A percentile compares a stretch with the other conserved stretches of the same genome.
Conservation (phyloP, 1,284 basidiomycete genomes). For the Tilletia indica region DNA sequence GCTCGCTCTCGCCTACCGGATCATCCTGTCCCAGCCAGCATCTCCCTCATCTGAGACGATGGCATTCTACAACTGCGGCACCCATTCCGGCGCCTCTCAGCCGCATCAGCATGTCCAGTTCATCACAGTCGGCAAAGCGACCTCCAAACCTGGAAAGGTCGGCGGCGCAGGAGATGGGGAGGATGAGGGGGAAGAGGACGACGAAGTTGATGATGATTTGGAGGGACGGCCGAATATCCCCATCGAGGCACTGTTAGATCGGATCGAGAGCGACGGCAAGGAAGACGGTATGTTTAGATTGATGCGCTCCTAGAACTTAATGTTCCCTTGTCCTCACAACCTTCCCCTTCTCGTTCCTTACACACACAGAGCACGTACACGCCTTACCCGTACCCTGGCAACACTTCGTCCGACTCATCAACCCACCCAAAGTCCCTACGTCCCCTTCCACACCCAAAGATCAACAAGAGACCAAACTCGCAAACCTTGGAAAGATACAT, state of each 20-base stretch:
- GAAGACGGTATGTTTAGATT: conserved; percentile 28
- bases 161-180: conserved; percentile 6
- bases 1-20: conserved; percentile 40
- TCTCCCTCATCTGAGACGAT: conserved; percentile 32
- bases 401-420: conserved; percentile 49
- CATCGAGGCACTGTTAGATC: conserved; percentile 41
- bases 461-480: conserved; percentile 19
- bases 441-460: not conserved
- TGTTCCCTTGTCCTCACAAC: not conserved
- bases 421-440: conserved; percentile 21
- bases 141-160: not conserved
- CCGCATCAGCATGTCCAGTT: conserved; percentile 52
- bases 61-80: conserved; percentile 53
- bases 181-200: conserved; percentile 25
- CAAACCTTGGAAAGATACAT: conserved; percentile 37
- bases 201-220: conserved; percentile 20
- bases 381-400: conserved; percentile 50
- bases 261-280: conserved; percentile 47
- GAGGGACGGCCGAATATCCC: conserved; percentile 31
- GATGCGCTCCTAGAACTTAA: not conserved
- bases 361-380: conserved; percentile 32
- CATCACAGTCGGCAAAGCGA: conserved; percentile 31
- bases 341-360: not conserved
- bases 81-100: conserved; percentile 43
- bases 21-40: conserved; percentile 29